Conservation (phyloP, 768 basidiomycete genomes). For the Lyophyllum semitale region DNA sequence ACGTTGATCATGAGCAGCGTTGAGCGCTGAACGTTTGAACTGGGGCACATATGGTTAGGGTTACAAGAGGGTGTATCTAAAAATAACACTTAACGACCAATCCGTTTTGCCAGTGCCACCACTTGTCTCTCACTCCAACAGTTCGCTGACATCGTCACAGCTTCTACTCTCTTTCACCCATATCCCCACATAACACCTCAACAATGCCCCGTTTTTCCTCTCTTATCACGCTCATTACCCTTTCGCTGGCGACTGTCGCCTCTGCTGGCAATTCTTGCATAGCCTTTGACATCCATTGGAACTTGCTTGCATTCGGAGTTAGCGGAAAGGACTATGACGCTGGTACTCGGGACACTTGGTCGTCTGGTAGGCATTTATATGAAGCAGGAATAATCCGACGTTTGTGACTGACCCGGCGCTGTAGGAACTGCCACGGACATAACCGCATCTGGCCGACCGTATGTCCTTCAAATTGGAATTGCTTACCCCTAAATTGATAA, state of each 20-base stretch:
- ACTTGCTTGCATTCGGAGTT: slow-evolving; percentile 85
- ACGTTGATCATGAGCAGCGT: no score
- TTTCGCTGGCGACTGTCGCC: slow-evolving; percentile 18
- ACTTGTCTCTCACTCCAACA: background rate
- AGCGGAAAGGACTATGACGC: slow-evolving; percentile 84
- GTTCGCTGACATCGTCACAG: background rate
- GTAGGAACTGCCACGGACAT: slow-evolving; percentile 64
- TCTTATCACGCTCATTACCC: slow-evolving; percentile 18
- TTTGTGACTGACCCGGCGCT: slow-evolving; percentile 4
- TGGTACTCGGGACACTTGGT: slow-evolving; percentile 72
- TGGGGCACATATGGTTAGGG: no score
- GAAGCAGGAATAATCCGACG: background rate
- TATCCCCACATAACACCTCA: background rate
- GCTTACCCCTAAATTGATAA: background rate
- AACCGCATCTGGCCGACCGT: slow-evolving; percentile 79
- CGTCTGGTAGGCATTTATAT: slow-evolving; percentile 39
- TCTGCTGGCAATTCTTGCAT: slow-evolving; percentile 50
- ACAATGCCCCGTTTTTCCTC: slow-evolving; percentile 17
- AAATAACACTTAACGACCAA: no score
- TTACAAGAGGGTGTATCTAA: no score
- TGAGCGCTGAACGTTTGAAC: no score
- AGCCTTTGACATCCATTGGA: slow-evolving; percentile 79
- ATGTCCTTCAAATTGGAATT: slow-evolving; percentile 26
- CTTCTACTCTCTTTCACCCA: background rate
- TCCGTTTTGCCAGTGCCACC: no score